A percentile compares a stretch with the other conserved stretches of the same genome.
These are phyloP conservation scores for Aspergillus taichungensis DNA, from an alignment of 495 filamentous ascomycete genomes.

Conservation along the genomic window DNA sequence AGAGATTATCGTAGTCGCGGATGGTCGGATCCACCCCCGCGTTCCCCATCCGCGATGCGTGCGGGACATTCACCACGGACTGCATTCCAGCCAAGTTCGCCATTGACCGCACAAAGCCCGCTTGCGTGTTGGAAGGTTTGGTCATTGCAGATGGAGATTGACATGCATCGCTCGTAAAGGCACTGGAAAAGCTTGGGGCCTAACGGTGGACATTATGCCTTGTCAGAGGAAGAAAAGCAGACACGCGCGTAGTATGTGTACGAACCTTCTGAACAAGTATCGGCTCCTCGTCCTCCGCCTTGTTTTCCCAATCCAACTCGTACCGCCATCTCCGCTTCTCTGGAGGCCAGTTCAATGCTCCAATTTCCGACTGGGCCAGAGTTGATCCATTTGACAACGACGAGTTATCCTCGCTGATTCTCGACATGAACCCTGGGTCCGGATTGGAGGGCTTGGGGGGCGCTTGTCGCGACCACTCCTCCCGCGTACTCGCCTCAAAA, in stretches of 20 bases:
- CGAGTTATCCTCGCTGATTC: conserved; percentile 49
- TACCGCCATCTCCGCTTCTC: conserved; percentile 70
- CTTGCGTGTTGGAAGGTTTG: conserved; percentile 39
- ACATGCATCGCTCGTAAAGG: conserved; percentile 37
- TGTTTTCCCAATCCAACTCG: conserved; percentile 70
- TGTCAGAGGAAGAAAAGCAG: background rate
- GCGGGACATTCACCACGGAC: conserved; percentile 39
- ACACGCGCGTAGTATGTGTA: background rate
- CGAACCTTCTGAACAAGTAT: conserved; percentile 77
- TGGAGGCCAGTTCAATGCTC: conserved; percentile 20
- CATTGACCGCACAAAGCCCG: conserved; percentile 79
- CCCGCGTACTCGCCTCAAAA: conserved; percentile 81
- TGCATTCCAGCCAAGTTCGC: conserved; percentile 58
- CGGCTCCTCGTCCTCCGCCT: conserved; percentile 66
- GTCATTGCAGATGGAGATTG: conserved; percentile 47
- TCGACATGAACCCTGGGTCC: conserved; percentile 35
- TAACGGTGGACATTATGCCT: conserved; percentile 8
- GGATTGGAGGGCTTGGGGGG: conserved; percentile 16
- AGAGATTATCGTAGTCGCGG: conserved; percentile 87
- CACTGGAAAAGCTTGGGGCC: conserved; percentile 36
- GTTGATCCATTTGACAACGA: conserved; percentile 36
- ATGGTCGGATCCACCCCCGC: conserved; percentile 58
- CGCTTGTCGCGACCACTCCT: conserved; percentile 66
- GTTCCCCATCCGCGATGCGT: conserved; percentile 20
- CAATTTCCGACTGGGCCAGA: conserved; percentile 30